Evolutionary conservation across 495 filamentous ascomycete species (phyloP).

Genomic region (Halenospora varia): DNA sequence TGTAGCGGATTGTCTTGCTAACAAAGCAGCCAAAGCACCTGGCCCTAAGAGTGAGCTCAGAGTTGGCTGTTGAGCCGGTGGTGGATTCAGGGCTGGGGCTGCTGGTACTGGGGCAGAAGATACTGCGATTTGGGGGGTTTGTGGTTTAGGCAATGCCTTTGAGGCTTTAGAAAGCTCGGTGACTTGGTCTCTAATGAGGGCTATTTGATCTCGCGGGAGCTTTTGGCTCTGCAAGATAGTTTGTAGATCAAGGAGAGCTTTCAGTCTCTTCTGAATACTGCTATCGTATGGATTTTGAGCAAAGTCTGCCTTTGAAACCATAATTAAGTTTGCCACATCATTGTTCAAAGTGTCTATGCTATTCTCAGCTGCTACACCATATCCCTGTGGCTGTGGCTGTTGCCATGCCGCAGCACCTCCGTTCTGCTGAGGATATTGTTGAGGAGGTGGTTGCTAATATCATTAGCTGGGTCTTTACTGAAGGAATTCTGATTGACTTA

Average conservation of each 20-base stretch:
- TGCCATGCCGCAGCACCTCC: conserved; percentile 14
- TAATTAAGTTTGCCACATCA: conserved; percentile 76
- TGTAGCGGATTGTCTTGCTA: conserved; percentile 41
- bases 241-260: conserved; percentile 84
- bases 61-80: conserved; percentile 32
- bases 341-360: conserved; percentile 72
- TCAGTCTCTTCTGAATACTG: conserved; percentile 69
- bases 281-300: conserved; percentile 68
- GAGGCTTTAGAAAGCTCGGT: conserved; percentile 51
- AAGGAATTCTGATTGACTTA: conserved; percentile 3
- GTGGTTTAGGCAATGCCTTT: conserved; percentile 12
- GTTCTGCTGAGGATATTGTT: conserved; percentile 16
- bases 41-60: conserved; percentile 49
- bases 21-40: conserved; percentile 46
- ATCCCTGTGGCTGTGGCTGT: conserved; percentile 14
- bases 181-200: conserved; percentile 75
- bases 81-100: conserved; percentile 10
- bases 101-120: conserved; percentile 17
- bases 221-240: conserved; percentile 72
- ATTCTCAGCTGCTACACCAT: conserved; percentile 18
- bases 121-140: conserved; percentile 22
- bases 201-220: conserved; percentile 74
- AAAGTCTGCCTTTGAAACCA: conserved; percentile 63
- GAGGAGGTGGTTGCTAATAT: conserved; percentile 14
- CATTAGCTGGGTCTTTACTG: background rate